These are phyloP conservation scores for Colletotrichum ledebouriae DNA, from an alignment of 2,329 filamentous ascomycete species.

Conservation along the genomic window DNA sequence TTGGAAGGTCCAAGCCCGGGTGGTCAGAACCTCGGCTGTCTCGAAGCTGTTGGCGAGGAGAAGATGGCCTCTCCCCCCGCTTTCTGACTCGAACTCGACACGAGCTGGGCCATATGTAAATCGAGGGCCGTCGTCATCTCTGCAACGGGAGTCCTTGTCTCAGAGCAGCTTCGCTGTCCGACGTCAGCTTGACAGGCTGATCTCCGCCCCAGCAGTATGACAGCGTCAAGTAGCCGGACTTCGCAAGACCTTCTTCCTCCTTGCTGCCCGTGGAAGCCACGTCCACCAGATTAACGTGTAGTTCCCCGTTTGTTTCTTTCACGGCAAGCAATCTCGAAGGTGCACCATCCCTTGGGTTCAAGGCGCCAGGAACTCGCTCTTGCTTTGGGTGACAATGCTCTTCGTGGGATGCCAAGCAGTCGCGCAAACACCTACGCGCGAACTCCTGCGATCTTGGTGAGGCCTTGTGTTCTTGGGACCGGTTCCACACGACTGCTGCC, in stretches of 20 bases:
- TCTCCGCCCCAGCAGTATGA: neutral
- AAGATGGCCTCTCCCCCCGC: neutral
- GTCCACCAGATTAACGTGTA: neutral
- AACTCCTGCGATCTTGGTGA: no score
- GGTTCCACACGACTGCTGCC: no score
- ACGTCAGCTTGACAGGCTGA: neutral
- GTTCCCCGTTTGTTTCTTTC: neutral
- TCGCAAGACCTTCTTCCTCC: neutral
- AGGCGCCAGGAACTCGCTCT: no score
- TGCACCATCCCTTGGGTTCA: neutral
- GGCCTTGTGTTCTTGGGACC: no score
- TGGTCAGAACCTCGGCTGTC: rapidly evolving
- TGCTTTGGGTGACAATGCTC: no score
- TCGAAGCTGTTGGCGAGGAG: rapidly evolving
- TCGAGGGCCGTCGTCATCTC: no score
- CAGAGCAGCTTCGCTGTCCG: neutral
- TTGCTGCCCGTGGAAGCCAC: neutral
- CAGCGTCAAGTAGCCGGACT: neutral
- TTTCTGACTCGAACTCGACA: neutral
- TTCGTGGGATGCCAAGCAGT: no score
- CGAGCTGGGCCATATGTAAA: neutral
- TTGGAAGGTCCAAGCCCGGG: constrained; percentile 17
- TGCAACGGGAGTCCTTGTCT: neutral
- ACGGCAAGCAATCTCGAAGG: neutral
- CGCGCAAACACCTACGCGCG: no score